A percentile compares a stretch with the other conserved stretches of the same genome.
Evolutionary conservation across 768 basidiomycete genomes (phyloP).

Genomic region (Mrakia blollopis): DNA sequence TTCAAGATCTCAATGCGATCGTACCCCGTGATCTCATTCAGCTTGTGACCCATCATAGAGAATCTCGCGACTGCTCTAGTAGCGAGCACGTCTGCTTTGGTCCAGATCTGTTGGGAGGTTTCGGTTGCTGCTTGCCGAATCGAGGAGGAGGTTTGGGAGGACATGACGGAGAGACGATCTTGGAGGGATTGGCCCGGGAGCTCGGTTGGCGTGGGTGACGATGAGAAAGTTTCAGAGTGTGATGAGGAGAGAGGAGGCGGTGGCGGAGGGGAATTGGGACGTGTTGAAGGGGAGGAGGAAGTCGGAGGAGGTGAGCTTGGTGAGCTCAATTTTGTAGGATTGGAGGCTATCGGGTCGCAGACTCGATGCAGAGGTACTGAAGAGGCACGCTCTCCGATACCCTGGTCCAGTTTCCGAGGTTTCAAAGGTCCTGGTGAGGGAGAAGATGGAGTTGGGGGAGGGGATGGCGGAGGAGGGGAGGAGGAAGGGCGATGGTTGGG

Average conservation of each 20-base stretch:
- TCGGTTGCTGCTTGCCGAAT: slow-evolving; percentile 1
- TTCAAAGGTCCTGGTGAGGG: no score
- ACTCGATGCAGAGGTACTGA: no score
- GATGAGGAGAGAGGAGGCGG: not conserved
- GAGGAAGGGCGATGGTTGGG: slow-evolving; percentile 1
- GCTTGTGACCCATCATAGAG: slow-evolving; percentile 57
- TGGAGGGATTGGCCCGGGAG: not conserved
- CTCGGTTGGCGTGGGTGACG: not conserved
- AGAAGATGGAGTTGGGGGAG: not conserved
- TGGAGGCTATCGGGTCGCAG: no score
- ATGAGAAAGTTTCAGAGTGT: not conserved
- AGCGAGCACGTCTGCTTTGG: slow-evolving; percentile 4
- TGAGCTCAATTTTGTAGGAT: not conserved
- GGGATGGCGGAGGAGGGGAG: not conserved
- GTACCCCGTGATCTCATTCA: slow-evolving; percentile 89
- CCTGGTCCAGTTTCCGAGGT: not conserved
- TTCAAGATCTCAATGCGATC: slow-evolving; percentile 81
- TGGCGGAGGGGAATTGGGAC: not conserved
- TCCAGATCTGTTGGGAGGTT: slow-evolving; percentile 15
- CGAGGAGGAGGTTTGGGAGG: not conserved
- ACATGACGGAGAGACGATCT: not conserved
- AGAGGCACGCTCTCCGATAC: no score
- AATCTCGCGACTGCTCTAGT: slow-evolving; percentile 5
- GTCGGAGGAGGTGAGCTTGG: not conserved
- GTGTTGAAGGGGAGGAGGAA: not conserved